A percentile compares a stretch with the other conserved stretches of the same genome.
Evolutionary conservation across 108 stramenopile species (phyloP).

Genomic region (Nitzschia sp.): DNA sequence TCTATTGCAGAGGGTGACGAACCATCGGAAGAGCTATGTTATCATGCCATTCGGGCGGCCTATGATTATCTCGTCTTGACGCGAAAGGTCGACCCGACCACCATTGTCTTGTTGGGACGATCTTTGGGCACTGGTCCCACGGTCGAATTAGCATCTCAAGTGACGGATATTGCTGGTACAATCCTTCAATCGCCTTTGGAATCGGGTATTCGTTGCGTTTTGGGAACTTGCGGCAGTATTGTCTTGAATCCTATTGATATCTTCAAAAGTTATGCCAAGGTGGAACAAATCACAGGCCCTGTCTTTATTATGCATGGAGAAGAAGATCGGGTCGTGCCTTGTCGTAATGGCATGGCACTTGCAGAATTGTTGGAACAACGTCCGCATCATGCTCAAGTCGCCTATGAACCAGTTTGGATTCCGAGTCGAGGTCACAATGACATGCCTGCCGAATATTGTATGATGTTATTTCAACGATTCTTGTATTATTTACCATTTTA

Average conservation of each 20-base stretch:
- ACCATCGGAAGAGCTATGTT: constrained; percentile 75
- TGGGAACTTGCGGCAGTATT: constrained; percentile 18
- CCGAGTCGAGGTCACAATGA: constrained; percentile 34
- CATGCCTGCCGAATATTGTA: constrained; percentile 27
- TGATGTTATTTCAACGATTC: constrained; percentile 20
- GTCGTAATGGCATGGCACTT: constrained; percentile 32
- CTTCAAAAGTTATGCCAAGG: constrained; percentile 34
- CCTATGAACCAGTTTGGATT: constrained; percentile 34
- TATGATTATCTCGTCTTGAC: constrained; percentile 74
- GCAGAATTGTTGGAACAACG: constrained; percentile 13
- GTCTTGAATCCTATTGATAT: constrained; percentile 28
- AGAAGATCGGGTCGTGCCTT: constrained; percentile 30
- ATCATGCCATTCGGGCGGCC: constrained; percentile 93
- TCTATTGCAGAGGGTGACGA: constrained; percentile 31
- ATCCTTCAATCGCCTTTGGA: constrained; percentile 50
- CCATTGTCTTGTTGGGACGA: constrained; percentile 89
- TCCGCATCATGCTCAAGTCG: constrained; percentile 9
- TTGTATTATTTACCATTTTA: constrained; percentile 15
- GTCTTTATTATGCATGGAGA: constrained; percentile 39
- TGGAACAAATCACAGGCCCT: constrained; percentile 21
- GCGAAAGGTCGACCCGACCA: constrained; percentile 70
- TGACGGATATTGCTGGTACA: constrained; percentile 30
- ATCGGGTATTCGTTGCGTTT: constrained; percentile 32
- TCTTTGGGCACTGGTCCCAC: constrained; percentile 92
- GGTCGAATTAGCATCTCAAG: constrained; percentile 78